Evolutionary conservation across 225 moss, liverwort and hornwort genomes (phyloP), one percentile per base, ranked within the genome.

Genomic region (Ulota crispa): DNA sequence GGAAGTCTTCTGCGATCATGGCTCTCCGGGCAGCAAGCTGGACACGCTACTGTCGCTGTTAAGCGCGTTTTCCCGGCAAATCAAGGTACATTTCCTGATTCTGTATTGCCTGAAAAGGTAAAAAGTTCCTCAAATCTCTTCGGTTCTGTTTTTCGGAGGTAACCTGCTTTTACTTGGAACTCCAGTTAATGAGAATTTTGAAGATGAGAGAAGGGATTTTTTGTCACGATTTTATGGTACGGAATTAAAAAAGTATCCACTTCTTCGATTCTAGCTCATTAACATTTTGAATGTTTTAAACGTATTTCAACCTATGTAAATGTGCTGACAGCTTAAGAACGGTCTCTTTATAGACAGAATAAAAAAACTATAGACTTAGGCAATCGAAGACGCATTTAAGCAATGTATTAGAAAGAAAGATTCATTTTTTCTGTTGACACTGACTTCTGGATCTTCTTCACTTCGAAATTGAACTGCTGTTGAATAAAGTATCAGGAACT

Each of bases 11-110:
- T 87, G 72, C 82, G 70, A 65, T 86, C 79, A 19, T 87, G 86
- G 87, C 80, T 89, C 18, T 82, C 68, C 31, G 84, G 84, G 52
- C 87, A 82, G 80, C 82, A 64, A 18, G 77, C 67, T 72, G 79
- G 84, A 53, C 79, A 76, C 73, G 76, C 84, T 75, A 84, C 84
- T 79, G 82, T 82, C 19, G 27, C 82, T 50, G 84, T 28, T 30
- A 80, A 82, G 79, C 79, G 82, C 14, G 73, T 85, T 4, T 80
- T 89, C 28, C 68, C 86, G 7, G 63, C 87, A 66, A 82, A 67
- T 73, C 89, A 87, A 80, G 89, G 87, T 87, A 18, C 12, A 59
- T 88, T 50, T 52, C 16, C 9, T 72, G 53, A 36, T 23, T 47
- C 41, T 26, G 2, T 61, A 39, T 61, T 53, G 0, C 41, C 21